A percentile compares a stretch with the other conserved stretches of the same genome.
These are phyloP conservation scores for Pythium brachiatum DNA, from an alignment of 352 stramenopile genomes.

Conservation along the genomic window DNA sequence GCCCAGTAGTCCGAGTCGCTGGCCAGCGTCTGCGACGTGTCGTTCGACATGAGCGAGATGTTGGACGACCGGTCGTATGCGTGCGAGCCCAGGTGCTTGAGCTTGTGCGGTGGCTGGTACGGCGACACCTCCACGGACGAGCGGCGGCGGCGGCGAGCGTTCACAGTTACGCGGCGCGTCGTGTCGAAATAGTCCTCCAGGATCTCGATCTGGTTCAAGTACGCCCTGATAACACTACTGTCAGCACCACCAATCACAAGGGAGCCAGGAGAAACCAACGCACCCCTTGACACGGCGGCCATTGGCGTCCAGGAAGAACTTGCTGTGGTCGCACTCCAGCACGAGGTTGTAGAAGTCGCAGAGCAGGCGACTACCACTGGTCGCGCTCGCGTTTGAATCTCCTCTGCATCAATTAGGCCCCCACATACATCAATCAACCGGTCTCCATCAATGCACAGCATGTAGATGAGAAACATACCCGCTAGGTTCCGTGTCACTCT, in stretches of 20 bases:
- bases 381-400: constrained; percentile 39
- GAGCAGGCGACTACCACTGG: constrained; percentile 67
- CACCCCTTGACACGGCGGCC: constrained; percentile 55
- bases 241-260: background rate
- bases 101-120: constrained; percentile 22
- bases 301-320: constrained; percentile 53
- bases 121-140: constrained; percentile 18
- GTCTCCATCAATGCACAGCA: background rate
- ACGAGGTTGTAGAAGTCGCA: constrained; percentile 81
- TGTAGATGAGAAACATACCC: background rate
- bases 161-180: constrained; percentile 15
- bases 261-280: background rate
- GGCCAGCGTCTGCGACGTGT: constrained; percentile 17
- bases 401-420: background rate
- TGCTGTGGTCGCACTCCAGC: constrained; percentile 66
- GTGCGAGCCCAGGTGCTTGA: constrained; percentile 16
- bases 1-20: constrained; percentile 25
- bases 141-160: constrained; percentile 19
- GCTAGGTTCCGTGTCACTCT: constrained; percentile 19
- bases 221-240: constrained; percentile 18
- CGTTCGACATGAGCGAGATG: constrained; percentile 28
- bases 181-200: constrained; percentile 59
- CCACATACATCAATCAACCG: background rate
- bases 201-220: constrained; percentile 48
- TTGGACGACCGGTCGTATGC: constrained; percentile 24